Evolutionary conservation across 2,329 filamentous ascomycete species (phyloP).

Genomic region (Xylariaceae sp.): DNA sequence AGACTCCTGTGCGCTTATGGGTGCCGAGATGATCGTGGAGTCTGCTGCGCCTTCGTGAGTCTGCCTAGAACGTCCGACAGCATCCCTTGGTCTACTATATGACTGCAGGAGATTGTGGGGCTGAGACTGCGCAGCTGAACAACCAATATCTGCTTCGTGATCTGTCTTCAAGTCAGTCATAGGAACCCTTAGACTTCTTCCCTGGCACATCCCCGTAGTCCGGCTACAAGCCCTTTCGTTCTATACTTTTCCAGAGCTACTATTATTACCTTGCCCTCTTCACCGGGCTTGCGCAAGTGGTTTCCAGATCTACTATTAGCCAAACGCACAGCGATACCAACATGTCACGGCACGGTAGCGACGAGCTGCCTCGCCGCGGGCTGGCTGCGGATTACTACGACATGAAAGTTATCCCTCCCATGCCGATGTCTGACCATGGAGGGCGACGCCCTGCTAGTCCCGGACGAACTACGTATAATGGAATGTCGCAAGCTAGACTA

Average conservation of each 20-base stretch:
- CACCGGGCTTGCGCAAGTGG: too few species aligned
- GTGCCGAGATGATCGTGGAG: too few species aligned
- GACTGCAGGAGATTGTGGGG: constrained; percentile 6
- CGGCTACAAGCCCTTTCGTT: neutral
- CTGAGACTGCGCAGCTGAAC: constrained; percentile 12
- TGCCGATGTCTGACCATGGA: constrained; percentile 5
- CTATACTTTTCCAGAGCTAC: constrained; percentile 1
- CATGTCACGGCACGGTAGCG: constrained; percentile 30
- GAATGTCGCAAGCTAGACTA: constrained; percentile 19
- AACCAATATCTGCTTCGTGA: constrained; percentile 1
- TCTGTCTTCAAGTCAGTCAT: constrained; percentile 7
- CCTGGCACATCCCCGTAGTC: neutral
- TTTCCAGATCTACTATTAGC: too few species aligned
- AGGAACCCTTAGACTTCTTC: neutral
- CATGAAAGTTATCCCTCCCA: constrained; percentile 4
- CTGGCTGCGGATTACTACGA: constrained; percentile 22
- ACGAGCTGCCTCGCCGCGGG: constrained; percentile 14
- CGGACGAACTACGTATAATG: constrained; percentile 18
- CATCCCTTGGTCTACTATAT: neutral
- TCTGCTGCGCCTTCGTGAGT: too few species aligned
- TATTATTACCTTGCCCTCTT: too few species aligned
- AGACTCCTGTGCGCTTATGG: too few species aligned
- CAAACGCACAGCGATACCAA: neutral
- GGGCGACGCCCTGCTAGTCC: constrained; percentile 9
- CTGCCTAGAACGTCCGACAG: neutral